Evolutionary conservation across 257 asterid genomes (phyloP).

Genomic region (Capsicum baccatum): DNA sequence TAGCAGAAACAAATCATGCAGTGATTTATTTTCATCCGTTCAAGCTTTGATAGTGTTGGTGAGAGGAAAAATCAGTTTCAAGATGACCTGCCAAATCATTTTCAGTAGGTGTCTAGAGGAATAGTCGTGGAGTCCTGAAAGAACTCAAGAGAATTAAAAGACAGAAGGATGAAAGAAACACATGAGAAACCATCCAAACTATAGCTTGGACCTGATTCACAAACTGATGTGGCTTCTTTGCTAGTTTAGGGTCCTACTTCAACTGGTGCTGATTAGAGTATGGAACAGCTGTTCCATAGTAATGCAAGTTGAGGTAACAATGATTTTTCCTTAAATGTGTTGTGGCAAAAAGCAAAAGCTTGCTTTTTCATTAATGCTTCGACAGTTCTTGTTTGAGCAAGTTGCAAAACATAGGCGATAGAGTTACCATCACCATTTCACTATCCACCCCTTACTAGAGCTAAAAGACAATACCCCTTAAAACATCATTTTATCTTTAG

Average conservation of each 20-base stretch:
- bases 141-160: not conserved
- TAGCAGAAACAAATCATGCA: not conserved
- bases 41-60: not conserved
- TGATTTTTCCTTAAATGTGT: not conserved
- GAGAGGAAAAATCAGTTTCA: not conserved
- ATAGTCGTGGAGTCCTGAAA: not conserved
- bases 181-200: not conserved
- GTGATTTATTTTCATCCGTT: not conserved
- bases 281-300: constrained; percentile 19
- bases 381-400: not conserved
- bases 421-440: not conserved
- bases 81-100: not conserved
- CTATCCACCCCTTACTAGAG: not conserved
- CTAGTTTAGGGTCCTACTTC: constrained; percentile 4
- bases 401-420: not conserved
- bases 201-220: constrained; percentile 14
- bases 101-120: not conserved
- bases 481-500: not conserved
- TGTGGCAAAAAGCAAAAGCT: not conserved
- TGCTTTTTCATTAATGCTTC: not conserved
- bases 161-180: not conserved
- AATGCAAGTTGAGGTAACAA: constrained; percentile 20
- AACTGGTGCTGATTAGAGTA: constrained; percentile 2
- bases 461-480: not conserved
- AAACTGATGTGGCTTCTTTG: not conserved